Percentiles rank a stretch among this genome's conserved stretches.
Conservation (phyloP, 2,329 filamentous ascomycete species). For the Grosmannia penicillata region DNA sequence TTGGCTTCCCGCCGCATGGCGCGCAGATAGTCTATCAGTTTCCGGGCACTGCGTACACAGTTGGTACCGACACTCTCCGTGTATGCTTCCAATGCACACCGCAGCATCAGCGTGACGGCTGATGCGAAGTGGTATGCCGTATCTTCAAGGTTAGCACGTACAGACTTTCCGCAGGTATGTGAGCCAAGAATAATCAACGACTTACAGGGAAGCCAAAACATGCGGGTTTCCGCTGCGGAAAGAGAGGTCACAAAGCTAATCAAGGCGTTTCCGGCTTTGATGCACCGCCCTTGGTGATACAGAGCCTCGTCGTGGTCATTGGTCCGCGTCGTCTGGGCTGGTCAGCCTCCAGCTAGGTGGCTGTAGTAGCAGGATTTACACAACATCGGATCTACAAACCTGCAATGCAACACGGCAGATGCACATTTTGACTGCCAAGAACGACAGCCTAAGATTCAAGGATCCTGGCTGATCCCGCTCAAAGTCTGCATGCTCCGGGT, state of each 20-base stretch:
- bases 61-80: not conserved
- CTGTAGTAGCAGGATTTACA: no score
- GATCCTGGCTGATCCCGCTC: not conserved
- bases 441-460: conserved; percentile 1
- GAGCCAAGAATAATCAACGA: not conserved
- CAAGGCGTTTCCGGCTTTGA: conserved; percentile 1
- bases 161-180: not conserved
- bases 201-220: conserved; percentile 4
- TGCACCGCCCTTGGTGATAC: conserved; percentile 1
- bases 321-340: not conserved
- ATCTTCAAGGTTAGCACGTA: not conserved
- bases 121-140: conserved; percentile 2
- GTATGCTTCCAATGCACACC: conserved; percentile 1
- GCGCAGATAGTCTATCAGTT: not conserved
- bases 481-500: not conserved
- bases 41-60: not conserved
- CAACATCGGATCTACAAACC: no score
- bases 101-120: conserved; percentile 3
- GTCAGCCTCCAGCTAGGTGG: not conserved
- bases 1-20: not conserved
- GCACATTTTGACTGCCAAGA: conserved; percentile 1
- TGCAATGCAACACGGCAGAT: conserved; percentile 1
- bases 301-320: conserved; percentile 3
- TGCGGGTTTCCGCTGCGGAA: not conserved
- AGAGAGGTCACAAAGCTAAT: conserved; percentile 1